A percentile compares a stretch with the other conserved stretches of the same genome.
phyloP scores from a whole-genome alignment of 202 grass and related monocot species.

The Setaria italica region DNA sequence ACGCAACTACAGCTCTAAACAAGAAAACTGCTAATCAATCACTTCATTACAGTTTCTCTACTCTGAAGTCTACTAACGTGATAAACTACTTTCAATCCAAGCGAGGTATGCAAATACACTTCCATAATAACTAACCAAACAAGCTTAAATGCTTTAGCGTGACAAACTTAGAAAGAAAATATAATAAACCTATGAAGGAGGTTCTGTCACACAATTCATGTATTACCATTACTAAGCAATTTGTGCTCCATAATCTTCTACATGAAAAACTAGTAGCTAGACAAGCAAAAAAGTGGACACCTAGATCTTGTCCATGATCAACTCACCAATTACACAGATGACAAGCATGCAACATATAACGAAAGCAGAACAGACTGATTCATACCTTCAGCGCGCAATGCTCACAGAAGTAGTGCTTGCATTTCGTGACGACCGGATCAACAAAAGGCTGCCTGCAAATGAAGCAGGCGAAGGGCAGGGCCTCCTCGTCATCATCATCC shows the following conservation, averaged over 20 bases:
- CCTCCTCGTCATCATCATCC: conserved; percentile 57
- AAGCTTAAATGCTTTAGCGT: not conserved
- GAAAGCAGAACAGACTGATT: not conserved
- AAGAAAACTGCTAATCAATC: not conserved
- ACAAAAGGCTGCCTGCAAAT: conserved; percentile 85
- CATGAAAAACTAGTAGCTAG: not conserved
- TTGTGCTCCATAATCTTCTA: not conserved
- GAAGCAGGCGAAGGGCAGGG: conserved; percentile 89
- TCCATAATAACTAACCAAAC: conserved; percentile 5
- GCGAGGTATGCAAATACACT: not conserved
- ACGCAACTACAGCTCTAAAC: not conserved
- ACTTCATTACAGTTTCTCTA: not conserved
- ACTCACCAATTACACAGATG: conserved; percentile 3
- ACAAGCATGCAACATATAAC: conserved; percentile 6
- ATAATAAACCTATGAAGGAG: not conserved
- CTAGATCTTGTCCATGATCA: conserved; percentile 13
- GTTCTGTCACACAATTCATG: not conserved
- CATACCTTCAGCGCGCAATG: conserved; percentile 94
- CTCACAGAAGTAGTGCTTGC: conserved; percentile 96
- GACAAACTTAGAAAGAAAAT: not conserved
- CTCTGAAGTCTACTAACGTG: not conserved
- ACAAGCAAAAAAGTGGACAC: conserved; percentile 3
- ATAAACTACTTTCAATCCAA: not conserved
- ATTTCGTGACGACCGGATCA: conserved; percentile 91
- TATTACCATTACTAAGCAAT: not conserved